A percentile compares a stretch with the other conserved stretches of the same genome.
These are phyloP conservation scores for Erodium moschatum DNA, from an alignment of 441 rosid species.

Conservation along the genomic window DNA sequence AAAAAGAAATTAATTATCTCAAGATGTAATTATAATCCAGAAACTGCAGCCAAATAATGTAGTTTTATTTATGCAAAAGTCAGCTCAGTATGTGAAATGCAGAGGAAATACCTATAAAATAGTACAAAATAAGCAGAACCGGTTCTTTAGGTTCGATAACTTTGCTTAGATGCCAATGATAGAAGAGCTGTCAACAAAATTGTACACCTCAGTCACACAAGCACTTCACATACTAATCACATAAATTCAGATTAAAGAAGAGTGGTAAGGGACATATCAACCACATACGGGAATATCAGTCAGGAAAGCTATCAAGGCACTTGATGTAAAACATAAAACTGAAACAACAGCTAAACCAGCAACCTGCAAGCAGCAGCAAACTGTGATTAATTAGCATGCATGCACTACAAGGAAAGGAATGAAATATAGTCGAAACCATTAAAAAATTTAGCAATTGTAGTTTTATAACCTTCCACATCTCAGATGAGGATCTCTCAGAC, in stretches of 20 bases:
- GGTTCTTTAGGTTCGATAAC: conserved; percentile 30
- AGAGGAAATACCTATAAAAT: conserved; percentile 34
- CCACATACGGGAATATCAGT: conserved; percentile 40
- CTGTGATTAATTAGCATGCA: background rate
- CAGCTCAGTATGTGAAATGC: too few relatives aligned
- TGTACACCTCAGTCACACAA: conserved; percentile 7
- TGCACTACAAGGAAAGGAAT: too few relatives aligned
- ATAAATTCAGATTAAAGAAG: too few relatives aligned
- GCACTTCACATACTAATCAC: too few relatives aligned
- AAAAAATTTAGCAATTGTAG: conserved; percentile 6
- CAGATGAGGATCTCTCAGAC: conserved; percentile 44
- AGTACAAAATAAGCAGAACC: conserved; percentile 38
- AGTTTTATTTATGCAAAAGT: too few relatives aligned
- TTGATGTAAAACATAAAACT: conserved; percentile 41
- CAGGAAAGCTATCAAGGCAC: conserved; percentile 42
- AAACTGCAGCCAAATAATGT: too few relatives aligned
- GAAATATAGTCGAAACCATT: too few relatives aligned
- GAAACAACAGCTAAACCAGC: conserved; percentile 49
- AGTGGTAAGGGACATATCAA: background rate
- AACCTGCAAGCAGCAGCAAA: conserved; percentile 31
- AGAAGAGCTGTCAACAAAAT: conserved; percentile 38
- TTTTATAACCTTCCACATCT: conserved; percentile 46
- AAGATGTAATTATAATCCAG: too few relatives aligned
- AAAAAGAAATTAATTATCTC: background rate
- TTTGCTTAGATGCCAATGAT: conserved; percentile 39